phyloP scores from a whole-genome alignment of 148 eudicot genomes.

The Oxyria digyna region DNA sequence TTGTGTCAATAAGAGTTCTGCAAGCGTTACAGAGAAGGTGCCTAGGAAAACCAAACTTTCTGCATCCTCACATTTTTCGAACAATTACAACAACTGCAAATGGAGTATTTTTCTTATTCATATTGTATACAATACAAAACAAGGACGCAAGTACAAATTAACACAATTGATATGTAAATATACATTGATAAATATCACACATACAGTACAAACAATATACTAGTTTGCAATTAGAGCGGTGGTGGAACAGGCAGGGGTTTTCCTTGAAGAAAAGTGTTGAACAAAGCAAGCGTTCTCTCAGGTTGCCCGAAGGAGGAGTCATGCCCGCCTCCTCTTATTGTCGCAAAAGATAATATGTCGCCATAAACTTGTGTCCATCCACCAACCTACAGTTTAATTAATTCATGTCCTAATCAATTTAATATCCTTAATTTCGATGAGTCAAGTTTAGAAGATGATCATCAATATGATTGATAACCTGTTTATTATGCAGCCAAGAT shows the following conservation, averaged over 20 bases:
- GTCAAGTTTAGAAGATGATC: no score
- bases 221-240: no score
- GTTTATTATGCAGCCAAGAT: constrained; percentile 45
- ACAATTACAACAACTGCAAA: background rate
- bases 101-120: no score
- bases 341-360: constrained; percentile 23
- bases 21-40: background rate
- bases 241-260: constrained; percentile 13
- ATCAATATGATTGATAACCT: no score
- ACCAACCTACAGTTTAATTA: constrained; percentile 29
- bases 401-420: background rate
- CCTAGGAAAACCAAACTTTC: background rate
- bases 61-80: background rate
- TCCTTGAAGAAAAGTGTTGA: constrained; percentile 24
- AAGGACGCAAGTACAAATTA: no score
- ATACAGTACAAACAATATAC: no score
- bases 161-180: no score
- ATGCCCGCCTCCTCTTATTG: constrained; percentile 38
- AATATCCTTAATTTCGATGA: background rate
- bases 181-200: no score
- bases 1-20: background rate
- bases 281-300: constrained; percentile 26
- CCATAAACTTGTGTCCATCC: constrained; percentile 35
- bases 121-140: no score
- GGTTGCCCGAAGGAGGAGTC: constrained; percentile 33